These are phyloP conservation scores for Westerdykella aurantiaca DNA, from an alignment of 2,329 filamentous ascomycete species.

Conservation along the genomic window DNA sequence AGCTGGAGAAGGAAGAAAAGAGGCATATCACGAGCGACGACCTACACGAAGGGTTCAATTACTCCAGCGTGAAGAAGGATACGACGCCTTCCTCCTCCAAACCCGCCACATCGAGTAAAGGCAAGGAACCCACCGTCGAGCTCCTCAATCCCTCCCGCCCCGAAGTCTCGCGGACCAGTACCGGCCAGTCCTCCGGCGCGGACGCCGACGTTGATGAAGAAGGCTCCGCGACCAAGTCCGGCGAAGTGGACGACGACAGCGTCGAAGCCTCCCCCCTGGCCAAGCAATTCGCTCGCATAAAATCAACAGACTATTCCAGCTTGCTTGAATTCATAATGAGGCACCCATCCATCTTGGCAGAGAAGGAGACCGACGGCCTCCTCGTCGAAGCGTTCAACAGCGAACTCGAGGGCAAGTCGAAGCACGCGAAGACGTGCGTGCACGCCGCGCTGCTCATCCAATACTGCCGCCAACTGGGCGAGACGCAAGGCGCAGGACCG, in stretches of 20 bases:
- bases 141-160: conserved; percentile 59
- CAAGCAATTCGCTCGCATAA: conserved; percentile 77
- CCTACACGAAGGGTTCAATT: conserved; percentile 85
- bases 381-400: conserved; percentile 88
- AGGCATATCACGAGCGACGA: conserved; percentile 92
- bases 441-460: conserved; percentile 90
- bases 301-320: conserved; percentile 64
- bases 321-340: conserved; percentile 71
- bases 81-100: conserved; percentile 19
- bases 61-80: conserved; percentile 60
- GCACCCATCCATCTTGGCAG: conserved; percentile 71
- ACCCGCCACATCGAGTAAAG: conserved; percentile 25
- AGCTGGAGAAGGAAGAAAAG: conserved; percentile 77
- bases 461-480: conserved; percentile 88
- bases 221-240: conserved; percentile 33
- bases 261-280: conserved; percentile 71
- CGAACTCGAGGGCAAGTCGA: conserved; percentile 68
- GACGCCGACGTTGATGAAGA: conserved; percentile 57
- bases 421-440: conserved; percentile 78
- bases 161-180: conserved; percentile 34
- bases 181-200: conserved; percentile 50
- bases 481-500: conserved; percentile 41
- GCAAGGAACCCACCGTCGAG: conserved; percentile 49
- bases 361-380: conserved; percentile 85
- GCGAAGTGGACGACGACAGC: conserved; percentile 59